Conservation (phyloP, 2,329 filamentous ascomycete species). For the Fonsecaea nubica region DNA sequence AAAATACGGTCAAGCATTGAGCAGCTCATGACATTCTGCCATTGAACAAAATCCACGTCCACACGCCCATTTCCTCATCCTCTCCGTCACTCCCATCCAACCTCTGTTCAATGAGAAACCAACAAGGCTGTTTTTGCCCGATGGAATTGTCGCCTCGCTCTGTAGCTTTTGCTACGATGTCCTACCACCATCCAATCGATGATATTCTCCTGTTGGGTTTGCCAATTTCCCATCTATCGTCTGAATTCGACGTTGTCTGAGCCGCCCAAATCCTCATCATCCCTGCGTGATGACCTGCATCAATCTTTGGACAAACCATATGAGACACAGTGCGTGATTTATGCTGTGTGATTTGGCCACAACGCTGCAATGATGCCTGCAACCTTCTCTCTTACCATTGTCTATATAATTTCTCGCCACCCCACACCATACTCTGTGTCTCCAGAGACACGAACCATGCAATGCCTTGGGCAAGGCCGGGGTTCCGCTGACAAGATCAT, state of each 20-base stretch:
- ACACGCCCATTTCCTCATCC: conserved; percentile 4
- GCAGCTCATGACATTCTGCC: not conserved
- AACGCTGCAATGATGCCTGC: not conserved
- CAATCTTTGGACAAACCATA: not conserved
- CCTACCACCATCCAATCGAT: conserved; percentile 5
- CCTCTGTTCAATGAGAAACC: conserved; percentile 11
- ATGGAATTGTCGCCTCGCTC: not conserved
- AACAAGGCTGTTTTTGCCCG: conserved; percentile 10
- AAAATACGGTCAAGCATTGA: not conserved
- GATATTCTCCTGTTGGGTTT: not conserved
- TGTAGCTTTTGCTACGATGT: not conserved
- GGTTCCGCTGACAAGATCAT: not conserved
- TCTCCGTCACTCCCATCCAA: conserved; percentile 7
- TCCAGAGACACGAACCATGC: not conserved
- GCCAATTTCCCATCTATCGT: not conserved
- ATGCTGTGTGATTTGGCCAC: conserved; percentile 25
- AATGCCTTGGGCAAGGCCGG: conserved; percentile 1
- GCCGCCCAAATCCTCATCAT: conserved; percentile 19
- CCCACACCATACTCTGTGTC: not conserved
- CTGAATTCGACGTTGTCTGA: not conserved
- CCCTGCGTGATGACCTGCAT: not conserved
- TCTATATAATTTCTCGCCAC: conserved; percentile 6
- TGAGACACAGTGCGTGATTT: conserved; percentile 26
- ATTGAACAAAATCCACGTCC: not conserved
- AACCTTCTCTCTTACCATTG: not conserved